Evolutionary conservation across 768 basidiomycete species (phyloP).

Genomic region (Kwoniella europaea): DNA sequence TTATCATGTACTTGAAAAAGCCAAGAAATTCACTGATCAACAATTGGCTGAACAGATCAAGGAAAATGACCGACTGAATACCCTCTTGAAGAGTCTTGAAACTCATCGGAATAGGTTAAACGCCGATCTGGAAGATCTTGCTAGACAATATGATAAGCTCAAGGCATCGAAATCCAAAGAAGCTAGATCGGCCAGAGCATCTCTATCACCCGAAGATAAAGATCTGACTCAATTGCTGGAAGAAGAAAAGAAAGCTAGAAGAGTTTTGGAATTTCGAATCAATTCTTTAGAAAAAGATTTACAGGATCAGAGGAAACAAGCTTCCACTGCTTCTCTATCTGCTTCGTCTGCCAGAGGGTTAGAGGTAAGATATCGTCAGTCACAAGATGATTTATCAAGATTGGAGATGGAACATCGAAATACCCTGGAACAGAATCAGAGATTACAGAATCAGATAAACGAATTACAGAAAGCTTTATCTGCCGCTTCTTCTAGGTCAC

Average conservation of each 20-base stretch:
- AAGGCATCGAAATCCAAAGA: slow-evolving; percentile 39
- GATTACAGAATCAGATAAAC: slow-evolving; percentile 34
- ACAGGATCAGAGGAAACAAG: slow-evolving; percentile 40
- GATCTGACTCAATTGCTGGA: slow-evolving; percentile 68
- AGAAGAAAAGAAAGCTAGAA: slow-evolving; percentile 70
- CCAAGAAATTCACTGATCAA: slow-evolving; percentile 89
- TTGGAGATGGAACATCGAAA: slow-evolving; percentile 35
- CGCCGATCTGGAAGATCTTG: slow-evolving; percentile 81
- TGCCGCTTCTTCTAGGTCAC: not conserved
- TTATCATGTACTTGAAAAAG: slow-evolving; percentile 92
- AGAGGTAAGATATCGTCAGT: slow-evolving; percentile 34
- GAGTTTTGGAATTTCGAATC: slow-evolving; percentile 62
- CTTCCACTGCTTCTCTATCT: slow-evolving; percentile 29
- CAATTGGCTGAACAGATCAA: slow-evolving; percentile 80
- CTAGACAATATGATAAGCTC: slow-evolving; percentile 69
- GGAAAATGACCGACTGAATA: slow-evolving; percentile 74
- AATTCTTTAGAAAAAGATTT: slow-evolving; percentile 62
- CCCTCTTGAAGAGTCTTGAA: slow-evolving; percentile 83
- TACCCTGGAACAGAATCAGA: slow-evolving; percentile 28
- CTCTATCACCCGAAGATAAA: slow-evolving; percentile 66
- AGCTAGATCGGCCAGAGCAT: slow-evolving; percentile 36
- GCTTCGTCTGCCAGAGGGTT: slow-evolving; percentile 26
- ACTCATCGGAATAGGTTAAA: slow-evolving; percentile 75
- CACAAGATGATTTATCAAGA: slow-evolving; percentile 29
- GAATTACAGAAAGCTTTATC: slow-evolving; percentile 34